A percentile compares a stretch with the other conserved stretches of the same genome.
Evolutionary conservation across 345 rosid genomes (phyloP).

Genomic region (Excoecaria cochinchinensis): DNA sequence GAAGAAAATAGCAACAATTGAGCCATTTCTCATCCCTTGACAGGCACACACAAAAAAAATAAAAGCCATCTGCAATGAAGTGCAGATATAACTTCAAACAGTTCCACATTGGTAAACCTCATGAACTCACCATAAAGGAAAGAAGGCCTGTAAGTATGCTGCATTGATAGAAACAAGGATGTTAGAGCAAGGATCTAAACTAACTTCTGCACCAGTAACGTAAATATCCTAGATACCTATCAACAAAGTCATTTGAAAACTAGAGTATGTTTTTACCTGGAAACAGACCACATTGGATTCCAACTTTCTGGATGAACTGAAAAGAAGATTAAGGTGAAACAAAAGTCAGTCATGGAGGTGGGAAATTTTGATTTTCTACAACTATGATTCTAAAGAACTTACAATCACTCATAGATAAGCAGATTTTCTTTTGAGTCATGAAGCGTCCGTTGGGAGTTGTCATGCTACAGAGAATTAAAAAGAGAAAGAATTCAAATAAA

Average conservation of each 20-base stretch:
- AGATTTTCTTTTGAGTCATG: slow-evolving; percentile 92
- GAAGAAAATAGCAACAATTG: no score
- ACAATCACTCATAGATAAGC: slow-evolving; percentile 99
- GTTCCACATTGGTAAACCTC: not conserved
- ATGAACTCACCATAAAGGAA: slow-evolving; percentile 85
- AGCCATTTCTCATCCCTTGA: no score
- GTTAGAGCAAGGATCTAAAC: slow-evolving; percentile 11
- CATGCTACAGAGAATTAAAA: slow-evolving; percentile 49
- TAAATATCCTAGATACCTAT: not conserved
- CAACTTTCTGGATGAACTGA: slow-evolving; percentile 99
- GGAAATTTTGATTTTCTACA: slow-evolving; percentile 6
- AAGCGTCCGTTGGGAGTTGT: slow-evolving; percentile 98
- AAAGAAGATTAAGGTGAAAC: slow-evolving; percentile 19
- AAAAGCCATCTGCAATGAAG: no score
- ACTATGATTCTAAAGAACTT: slow-evolving; percentile 33
- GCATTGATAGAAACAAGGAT: slow-evolving; percentile 37
- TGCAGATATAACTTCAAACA: not conserved
- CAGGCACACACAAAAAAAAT: no score
- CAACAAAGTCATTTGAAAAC: not conserved
- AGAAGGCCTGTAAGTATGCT: slow-evolving; percentile 99
- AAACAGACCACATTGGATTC: slow-evolving; percentile 99
- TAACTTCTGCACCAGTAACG: not conserved
- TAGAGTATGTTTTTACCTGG: slow-evolving; percentile 54
- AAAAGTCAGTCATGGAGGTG: slow-evolving; percentile 5
- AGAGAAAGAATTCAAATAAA: not conserved